Evolutionary conservation across 352 stramenopile genomes (phyloP).

Genomic region (Saprolegnia diclina): DNA sequence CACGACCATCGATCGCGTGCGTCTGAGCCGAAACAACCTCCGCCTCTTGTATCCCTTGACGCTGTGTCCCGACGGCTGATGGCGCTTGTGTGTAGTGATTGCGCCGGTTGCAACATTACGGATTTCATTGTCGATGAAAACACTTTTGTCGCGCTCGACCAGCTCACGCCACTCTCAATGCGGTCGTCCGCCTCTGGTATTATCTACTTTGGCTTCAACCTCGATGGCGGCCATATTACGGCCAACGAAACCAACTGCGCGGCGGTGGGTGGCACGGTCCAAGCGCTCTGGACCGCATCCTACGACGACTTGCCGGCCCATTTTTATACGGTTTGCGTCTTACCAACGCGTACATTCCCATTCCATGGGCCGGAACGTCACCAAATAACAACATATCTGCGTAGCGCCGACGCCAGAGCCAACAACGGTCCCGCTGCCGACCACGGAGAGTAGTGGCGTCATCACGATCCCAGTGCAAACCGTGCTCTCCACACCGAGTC

Average conservation of each 20-base stretch:
- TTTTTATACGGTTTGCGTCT: background rate
- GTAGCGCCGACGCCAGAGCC: too few relatives aligned
- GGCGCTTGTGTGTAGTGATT: background rate
- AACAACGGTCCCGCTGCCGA: too few relatives aligned
- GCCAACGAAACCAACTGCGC: background rate
- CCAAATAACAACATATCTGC: too few relatives aligned
- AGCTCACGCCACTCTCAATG: constrained; percentile 2
- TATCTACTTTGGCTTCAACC: constrained; percentile 5
- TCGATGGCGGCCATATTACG: constrained; percentile 3
- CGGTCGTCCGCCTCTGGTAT: background rate
- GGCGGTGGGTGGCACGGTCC: background rate
- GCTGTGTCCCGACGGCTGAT: background rate
- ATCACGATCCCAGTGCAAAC: constrained; percentile 3
- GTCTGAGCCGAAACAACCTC: constrained; percentile 1
- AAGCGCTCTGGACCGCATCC: background rate
- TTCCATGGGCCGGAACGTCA: background rate
- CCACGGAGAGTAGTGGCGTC: background rate
- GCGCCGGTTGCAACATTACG: background rate
- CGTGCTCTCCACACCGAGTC: background rate
- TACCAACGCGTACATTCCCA: background rate
- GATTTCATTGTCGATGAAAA: constrained; percentile 7
- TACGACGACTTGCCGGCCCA: background rate
- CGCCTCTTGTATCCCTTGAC: background rate
- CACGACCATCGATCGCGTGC: constrained; percentile 10
- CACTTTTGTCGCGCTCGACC: constrained; percentile 5